Base-by-base conservation (phyloP, 768 basidiomycete species). In the Pulveroboletus sp. region DNA sequence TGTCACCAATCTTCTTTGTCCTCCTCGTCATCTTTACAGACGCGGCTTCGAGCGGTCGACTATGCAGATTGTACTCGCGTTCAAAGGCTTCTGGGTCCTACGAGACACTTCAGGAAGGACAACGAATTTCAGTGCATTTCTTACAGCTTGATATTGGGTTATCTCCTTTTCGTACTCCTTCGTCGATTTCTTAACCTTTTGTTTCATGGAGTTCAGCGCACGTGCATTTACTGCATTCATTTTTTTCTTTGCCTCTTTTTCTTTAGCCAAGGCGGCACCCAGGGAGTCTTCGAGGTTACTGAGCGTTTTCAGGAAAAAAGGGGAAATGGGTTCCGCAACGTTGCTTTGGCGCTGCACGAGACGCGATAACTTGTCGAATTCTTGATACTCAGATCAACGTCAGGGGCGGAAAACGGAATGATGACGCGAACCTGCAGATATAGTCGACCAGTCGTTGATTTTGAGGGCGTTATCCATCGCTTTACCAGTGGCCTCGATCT, bases 401-500 rank as follows among this genome's bases (percentile, higher is more conserved):
- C 9, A 31, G 5, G 27, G 33, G 37, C 8, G 46, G 39, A n/a
- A 39, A 32, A 31, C 10, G 4, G 36, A 6, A 9, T 15, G 28
- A 50, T 11, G 18, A 41, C 18, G 68, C 82, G 49, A 59, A 93
- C 94, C 94, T 52, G 80, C 85, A 18, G 88, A 91, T 60, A 93
- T 94, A 27, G 82, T 83, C 24, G 86, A 84, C 96, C 96, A 99
- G 71, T 99, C 93, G 61, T 94, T 95, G 59, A 95, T 94, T 76
- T 90, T 95, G 55, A 89, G 75, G 17, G 86, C 93, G 65, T 99
- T 98, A 41, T 95, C 91, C 74, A 98, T 96, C 41, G 76, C 76
- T 71, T 87, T 93, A 48, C 91, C 90, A 3, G 86, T 87, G 1
- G 82, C 82, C 69, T 97, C 94, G 83, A 98, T 94, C 76, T 98